A percentile compares a stretch with the other conserved stretches of the same genome.
Evolutionary conservation across 352 stramenopile genomes (phyloP).

Genomic region (Globisporangium okanoganense): DNA sequence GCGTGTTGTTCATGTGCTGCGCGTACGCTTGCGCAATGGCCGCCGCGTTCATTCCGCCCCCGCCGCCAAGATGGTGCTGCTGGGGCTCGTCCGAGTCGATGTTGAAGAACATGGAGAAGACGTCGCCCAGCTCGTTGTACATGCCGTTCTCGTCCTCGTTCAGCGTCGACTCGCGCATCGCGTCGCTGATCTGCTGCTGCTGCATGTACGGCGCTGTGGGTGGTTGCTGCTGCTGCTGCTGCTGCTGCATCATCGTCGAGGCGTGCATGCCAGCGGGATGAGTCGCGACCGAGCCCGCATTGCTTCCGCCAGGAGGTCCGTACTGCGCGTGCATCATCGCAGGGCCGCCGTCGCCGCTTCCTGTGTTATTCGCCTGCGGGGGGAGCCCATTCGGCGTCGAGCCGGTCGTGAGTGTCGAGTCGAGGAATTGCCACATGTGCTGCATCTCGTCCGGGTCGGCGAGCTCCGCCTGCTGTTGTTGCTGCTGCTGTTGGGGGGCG

Average conservation of each 20-base stretch:
- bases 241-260: slow-evolving; percentile 14
- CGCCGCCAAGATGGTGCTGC: slow-evolving; percentile 5
- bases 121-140: slow-evolving; percentile 64
- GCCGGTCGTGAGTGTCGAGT: slow-evolving; percentile 43
- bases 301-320: not conserved
- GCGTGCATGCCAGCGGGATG: not conserved
- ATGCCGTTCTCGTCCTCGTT: slow-evolving; percentile 48
- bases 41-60: not conserved
- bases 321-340: slow-evolving; percentile 14
- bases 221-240: not conserved
- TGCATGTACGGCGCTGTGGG: slow-evolving; percentile 7
- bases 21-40: slow-evolving; percentile 1
- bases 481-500: not conserved
- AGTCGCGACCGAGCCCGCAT: not conserved
- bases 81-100: slow-evolving; percentile 40
- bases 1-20: slow-evolving; percentile 10
- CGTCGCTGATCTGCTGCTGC: slow-evolving; percentile 19
- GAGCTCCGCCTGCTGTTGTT: slow-evolving; percentile 5
- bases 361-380: not conserved
- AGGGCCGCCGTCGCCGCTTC: not conserved
- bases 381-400: slow-evolving; percentile 26
- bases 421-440: slow-evolving; percentile 59
- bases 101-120: slow-evolving; percentile 74
- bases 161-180: slow-evolving; percentile 26
- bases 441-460: slow-evolving; percentile 46